Conservation (phyloP, 192 early-diverging fungal genomes). For the Geranomyces variabilis region DNA sequence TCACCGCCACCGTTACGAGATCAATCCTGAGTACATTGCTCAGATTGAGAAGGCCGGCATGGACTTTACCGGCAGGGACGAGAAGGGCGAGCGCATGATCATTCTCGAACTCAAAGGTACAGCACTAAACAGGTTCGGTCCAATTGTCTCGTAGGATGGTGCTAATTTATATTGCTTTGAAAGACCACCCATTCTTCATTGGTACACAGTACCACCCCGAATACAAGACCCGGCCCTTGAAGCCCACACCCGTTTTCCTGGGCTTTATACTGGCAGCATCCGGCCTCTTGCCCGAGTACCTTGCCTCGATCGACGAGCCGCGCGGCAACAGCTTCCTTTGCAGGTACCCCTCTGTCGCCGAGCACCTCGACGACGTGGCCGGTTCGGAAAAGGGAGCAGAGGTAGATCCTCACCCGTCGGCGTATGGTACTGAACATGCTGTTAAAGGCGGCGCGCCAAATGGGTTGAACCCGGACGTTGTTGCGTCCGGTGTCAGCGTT, state of each 20-base stretch:
- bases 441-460: conserved; percentile 17
- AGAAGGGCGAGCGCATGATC: conserved; percentile 97
- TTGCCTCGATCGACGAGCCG: conserved; percentile 13
- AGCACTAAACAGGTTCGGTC: not conserved
- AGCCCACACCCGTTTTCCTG: conserved; percentile 88
- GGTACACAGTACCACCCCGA: conserved; percentile 97
- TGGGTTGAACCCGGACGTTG: conserved; percentile 18
- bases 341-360: conserved; percentile 32
- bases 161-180: conserved; percentile 33
- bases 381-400: too few relatives aligned
- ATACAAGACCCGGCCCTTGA: conserved; percentile 92
- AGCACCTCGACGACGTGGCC: conserved; percentile 14
- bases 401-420: not conserved
- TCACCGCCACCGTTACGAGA: conserved; percentile 97
- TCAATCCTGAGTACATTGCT: conserved; percentile 84
- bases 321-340: conserved; percentile 13
- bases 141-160: conserved; percentile 3
- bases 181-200: conserved; percentile 91
- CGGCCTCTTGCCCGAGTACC: conserved; percentile 65
- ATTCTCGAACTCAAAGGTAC: conserved; percentile 76
- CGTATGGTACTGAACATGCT: not conserved
- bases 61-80: conserved; percentile 89
- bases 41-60: conserved; percentile 81
- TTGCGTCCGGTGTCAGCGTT: conserved; percentile 14
- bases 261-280: conserved; percentile 89